A percentile compares a stretch with the other conserved stretches of the same genome.
These are phyloP conservation scores for Paramarasmius palmivorus DNA, from an alignment of 1,284 basidiomycete species.

Conservation along the genomic window DNA sequence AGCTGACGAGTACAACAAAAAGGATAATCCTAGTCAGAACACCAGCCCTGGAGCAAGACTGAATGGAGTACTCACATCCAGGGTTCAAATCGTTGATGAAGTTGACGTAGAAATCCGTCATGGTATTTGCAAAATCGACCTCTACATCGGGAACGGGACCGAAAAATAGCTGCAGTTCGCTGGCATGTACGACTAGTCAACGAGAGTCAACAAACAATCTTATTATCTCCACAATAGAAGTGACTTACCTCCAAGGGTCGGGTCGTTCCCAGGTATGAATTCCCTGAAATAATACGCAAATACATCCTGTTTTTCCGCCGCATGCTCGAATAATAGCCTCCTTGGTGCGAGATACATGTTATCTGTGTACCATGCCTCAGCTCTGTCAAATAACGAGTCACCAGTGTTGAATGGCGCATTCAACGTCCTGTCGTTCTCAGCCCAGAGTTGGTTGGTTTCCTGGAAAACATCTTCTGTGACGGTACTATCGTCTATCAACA, in stretches of 20 bases:
- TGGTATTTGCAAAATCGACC: constrained; percentile 42
- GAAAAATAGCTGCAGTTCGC: constrained; percentile 50
- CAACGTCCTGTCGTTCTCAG: constrained; percentile 36
- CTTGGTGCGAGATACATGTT: constrained; percentile 53
- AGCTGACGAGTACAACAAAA: neutral
- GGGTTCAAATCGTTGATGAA: constrained; percentile 55
- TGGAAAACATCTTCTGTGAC: constrained; percentile 29
- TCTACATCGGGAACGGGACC: constrained; percentile 47
- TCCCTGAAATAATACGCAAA: constrained; percentile 58
- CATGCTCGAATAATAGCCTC: constrained; percentile 49
- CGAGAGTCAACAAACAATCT: neutral
- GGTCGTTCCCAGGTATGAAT: constrained; percentile 51
- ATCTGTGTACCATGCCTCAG: constrained; percentile 55
- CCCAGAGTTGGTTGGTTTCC: constrained; percentile 34
- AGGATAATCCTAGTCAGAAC: neutral
- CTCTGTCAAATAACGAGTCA: constrained; percentile 58
- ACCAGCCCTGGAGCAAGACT: neutral
- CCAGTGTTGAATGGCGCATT: constrained; percentile 57
- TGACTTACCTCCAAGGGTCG: constrained; percentile 39
- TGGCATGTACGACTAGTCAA: constrained; percentile 47
- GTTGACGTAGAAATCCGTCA: constrained; percentile 53
- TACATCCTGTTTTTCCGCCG: constrained; percentile 45
- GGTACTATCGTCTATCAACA: constrained; percentile 36
- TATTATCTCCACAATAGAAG: neutral
- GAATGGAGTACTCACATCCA: constrained; percentile 20